Percentiles rank a stretch among this genome's conserved stretches.
Conservation (phyloP, 352 stramenopile genomes). For the Globisporangium emineosum region DNA sequence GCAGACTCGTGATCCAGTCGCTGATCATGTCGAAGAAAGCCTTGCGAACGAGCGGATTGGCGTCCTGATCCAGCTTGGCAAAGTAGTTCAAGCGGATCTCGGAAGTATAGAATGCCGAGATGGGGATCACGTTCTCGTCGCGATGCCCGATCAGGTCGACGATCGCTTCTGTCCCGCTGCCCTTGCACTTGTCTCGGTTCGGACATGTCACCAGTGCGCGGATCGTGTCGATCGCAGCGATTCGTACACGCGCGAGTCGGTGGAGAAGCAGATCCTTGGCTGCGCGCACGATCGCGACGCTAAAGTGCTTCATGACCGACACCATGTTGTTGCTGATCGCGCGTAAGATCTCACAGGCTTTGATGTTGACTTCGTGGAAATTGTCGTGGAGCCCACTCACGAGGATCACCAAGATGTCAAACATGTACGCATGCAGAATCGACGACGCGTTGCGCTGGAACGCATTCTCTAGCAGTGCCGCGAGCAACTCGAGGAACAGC, state of each 20-base stretch:
- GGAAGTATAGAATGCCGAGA: conserved; percentile 92
- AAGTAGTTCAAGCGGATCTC: conserved; percentile 93
- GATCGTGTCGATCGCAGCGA: conserved; percentile 84
- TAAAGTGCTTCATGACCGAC: conserved; percentile 93
- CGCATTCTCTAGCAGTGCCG: conserved; percentile 45
- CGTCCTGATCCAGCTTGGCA: conserved; percentile 88
- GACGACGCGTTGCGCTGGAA: conserved; percentile 57
- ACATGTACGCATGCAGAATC: conserved; percentile 80
- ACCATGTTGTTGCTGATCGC: conserved; percentile 71
- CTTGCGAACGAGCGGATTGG: conserved; percentile 71
- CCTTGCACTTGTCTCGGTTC: conserved; percentile 90
- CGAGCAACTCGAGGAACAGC: conserved; percentile 50
- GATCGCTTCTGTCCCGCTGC: conserved; percentile 93
- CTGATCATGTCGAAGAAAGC: conserved; percentile 87
- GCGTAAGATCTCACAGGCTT: conserved; percentile 48
- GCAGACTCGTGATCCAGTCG: conserved; percentile 89
- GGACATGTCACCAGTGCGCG: conserved; percentile 78
- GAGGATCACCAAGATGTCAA: conserved; percentile 68
- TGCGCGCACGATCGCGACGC: conserved; percentile 82
- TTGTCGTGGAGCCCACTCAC: conserved; percentile 80
- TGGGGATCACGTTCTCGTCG: conserved; percentile 94
- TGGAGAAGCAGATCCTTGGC: conserved; percentile 85
- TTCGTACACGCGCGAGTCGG: conserved; percentile 86
- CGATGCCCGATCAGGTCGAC: conserved; percentile 92
- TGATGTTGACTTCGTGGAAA: conserved; percentile 86